Evolutionary conservation across 306 rosid genomes (phyloP).

Genomic region (Citrullus amarus): DNA sequence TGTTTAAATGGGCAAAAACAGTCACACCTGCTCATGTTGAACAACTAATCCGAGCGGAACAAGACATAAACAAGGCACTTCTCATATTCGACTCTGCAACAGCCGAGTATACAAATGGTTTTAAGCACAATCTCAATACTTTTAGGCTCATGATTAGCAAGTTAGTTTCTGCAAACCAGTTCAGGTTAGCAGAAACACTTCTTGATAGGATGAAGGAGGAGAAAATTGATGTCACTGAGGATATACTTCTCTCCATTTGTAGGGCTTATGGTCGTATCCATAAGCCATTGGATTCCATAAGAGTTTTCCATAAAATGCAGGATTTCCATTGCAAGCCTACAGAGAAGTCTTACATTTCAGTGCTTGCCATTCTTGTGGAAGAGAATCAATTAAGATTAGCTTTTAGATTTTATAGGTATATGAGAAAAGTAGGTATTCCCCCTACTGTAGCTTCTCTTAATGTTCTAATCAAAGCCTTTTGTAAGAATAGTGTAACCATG

Average conservation of each 20-base stretch:
- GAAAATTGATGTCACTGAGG: slow-evolving; percentile 46
- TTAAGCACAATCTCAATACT: slow-evolving; percentile 60
- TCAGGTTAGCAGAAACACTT: slow-evolving; percentile 59
- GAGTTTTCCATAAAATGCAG: slow-evolving; percentile 63
- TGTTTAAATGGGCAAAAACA: slow-evolving; percentile 65
- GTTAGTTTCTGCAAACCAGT: slow-evolving; percentile 56
- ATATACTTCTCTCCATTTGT: slow-evolving; percentile 39
- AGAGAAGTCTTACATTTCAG: slow-evolving; percentile 46
- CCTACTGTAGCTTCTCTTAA: slow-evolving; percentile 60
- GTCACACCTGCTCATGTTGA: slow-evolving; percentile 48
- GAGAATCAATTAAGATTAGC: slow-evolving; percentile 69
- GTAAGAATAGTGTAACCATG: slow-evolving; percentile 55
- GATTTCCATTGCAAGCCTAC: slow-evolving; percentile 46
- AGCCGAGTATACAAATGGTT: slow-evolving; percentile 67
- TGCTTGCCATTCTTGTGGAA: slow-evolving; percentile 65
- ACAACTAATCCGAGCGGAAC: slow-evolving; percentile 56
- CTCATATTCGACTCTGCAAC: slow-evolving; percentile 63
- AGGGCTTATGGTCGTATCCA: slow-evolving; percentile 77
- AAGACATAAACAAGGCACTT: slow-evolving; percentile 47
- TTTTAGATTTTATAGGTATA: slow-evolving; percentile 50
- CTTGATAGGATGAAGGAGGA: slow-evolving; percentile 77
- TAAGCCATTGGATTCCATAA: slow-evolving; percentile 53
- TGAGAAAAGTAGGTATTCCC: slow-evolving; percentile 53
- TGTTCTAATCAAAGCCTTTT: slow-evolving; percentile 78
- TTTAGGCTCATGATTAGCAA: slow-evolving; percentile 51